These are phyloP conservation scores for Kwoniella dendrophila DNA, from an alignment of 768 basidiomycete genomes.

Conservation along the genomic window DNA sequence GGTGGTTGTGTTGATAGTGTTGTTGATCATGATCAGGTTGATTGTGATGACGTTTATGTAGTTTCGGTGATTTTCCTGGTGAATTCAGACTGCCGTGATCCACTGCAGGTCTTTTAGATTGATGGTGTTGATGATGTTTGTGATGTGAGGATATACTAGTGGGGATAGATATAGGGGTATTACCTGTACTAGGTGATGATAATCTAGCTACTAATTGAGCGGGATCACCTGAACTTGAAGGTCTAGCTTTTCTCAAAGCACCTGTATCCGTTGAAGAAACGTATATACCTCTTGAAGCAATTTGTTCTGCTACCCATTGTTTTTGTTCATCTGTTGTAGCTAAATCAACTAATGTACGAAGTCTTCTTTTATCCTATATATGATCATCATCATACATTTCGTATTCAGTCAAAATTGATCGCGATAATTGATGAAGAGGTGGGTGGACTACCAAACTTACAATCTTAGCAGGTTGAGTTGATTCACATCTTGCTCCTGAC, in stretches of 20 bases:
- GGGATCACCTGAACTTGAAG: constrained; percentile 11
- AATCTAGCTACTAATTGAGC: constrained; percentile 13
- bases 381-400: not conserved
- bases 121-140: not conserved
- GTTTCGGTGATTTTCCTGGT: no score
- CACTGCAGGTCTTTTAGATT: no score
- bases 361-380: constrained; percentile 13
- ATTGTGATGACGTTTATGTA: no score
- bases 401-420: not conserved
- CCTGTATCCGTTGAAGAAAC: constrained; percentile 17
- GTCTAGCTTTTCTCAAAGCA: constrained; percentile 11
- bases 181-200: constrained; percentile 1
- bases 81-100: no score
- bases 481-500: constrained; percentile 11
- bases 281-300: constrained; percentile 15
- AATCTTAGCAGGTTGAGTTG: constrained; percentile 22
- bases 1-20: not conserved
- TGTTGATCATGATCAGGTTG: not conserved
- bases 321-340: constrained; percentile 23
- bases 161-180: not conserved
- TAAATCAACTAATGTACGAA: constrained; percentile 19
- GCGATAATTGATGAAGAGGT: no score
- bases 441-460: no score
- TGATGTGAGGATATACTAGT: not conserved
- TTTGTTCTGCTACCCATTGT: constrained; percentile 19